phyloP scores from a whole-genome alignment of 1,284 basidiomycete species.

The Sanghuangporus sanghuang region DNA sequence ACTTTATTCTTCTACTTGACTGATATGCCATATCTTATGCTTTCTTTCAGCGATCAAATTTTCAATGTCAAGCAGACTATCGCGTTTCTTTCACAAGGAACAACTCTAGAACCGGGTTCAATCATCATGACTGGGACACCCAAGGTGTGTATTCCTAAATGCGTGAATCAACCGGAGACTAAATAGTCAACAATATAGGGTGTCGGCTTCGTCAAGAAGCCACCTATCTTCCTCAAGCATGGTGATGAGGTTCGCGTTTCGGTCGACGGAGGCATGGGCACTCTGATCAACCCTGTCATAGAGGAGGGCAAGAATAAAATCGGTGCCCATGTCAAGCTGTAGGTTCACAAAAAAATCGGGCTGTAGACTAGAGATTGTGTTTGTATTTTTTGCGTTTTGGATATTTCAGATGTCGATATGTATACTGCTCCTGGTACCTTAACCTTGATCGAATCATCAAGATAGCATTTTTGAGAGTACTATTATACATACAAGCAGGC shows the following conservation, averaged over 20 bases:
- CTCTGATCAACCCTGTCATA: slow-evolving; percentile 66
- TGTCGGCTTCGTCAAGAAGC: slow-evolving; percentile 72
- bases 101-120: slow-evolving; percentile 79
- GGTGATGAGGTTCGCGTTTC: slow-evolving; percentile 71
- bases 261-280: slow-evolving; percentile 64
- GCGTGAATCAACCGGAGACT: slow-evolving; percentile 18
- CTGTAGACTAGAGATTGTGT: not conserved
- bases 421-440: not conserved
- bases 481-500: not conserved
- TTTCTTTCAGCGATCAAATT: slow-evolving; percentile 55
- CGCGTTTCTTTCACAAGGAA: slow-evolving; percentile 79
- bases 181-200: slow-evolving; percentile 28
- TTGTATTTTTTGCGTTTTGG: not conserved
- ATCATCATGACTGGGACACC: slow-evolving; percentile 80
- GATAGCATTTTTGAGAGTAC: not conserved
- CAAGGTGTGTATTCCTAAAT: slow-evolving; percentile 22
- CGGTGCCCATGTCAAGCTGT: slow-evolving; percentile 31
- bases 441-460: not conserved
- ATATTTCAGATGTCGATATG: not conserved
- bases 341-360: not conserved
- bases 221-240: slow-evolving; percentile 65
- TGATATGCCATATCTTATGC: not conserved
- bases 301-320: slow-evolving; percentile 47
- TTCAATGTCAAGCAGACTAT: slow-evolving; percentile 70
- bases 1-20: slow-evolving; percentile 22